These are phyloP conservation scores for Tricholoma terreum DNA, from an alignment of 768 basidiomycete genomes.

Conservation along the genomic window DNA sequence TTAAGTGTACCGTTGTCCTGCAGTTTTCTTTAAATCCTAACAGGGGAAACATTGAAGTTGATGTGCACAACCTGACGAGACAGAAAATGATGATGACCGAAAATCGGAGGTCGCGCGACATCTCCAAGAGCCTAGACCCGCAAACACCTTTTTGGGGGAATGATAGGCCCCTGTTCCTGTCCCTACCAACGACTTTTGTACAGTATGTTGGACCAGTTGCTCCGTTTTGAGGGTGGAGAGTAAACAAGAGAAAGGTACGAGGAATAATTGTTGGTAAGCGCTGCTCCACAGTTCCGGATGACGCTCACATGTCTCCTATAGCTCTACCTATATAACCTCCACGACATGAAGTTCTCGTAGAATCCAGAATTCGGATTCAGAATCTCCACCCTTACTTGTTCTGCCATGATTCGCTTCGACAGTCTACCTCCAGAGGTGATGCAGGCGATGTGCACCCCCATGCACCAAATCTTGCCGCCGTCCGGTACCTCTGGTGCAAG, in stretches of 20 bases:
- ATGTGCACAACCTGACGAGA: too few species aligned
- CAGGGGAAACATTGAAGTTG: too few species aligned
- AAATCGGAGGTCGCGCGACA: background rate
- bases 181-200: background rate
- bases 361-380: conserved; percentile 4
- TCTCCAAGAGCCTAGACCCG: background rate
- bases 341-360: conserved; percentile 10
- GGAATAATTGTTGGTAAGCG: conserved; percentile 17
- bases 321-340: conserved; percentile 12
- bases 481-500: conserved; percentile 23
- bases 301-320: conserved; percentile 17
- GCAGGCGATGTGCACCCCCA: conserved; percentile 83
- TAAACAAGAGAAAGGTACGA: background rate
- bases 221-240: background rate
- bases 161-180: conserved; percentile 1
- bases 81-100: background rate
- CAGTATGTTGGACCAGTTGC: background rate
- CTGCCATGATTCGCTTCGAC: conserved; percentile 75
- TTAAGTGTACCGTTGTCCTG: too few species aligned
- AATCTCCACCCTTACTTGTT: conserved; percentile 1
- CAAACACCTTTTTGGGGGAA: background rate
- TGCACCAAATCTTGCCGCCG: conserved; percentile 66
- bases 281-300: conserved; percentile 10
- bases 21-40: background rate
- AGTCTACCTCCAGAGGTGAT: conserved; percentile 69